Conservation (phyloP, 208 protist species). For the Trypanosoma avium region DNA sequence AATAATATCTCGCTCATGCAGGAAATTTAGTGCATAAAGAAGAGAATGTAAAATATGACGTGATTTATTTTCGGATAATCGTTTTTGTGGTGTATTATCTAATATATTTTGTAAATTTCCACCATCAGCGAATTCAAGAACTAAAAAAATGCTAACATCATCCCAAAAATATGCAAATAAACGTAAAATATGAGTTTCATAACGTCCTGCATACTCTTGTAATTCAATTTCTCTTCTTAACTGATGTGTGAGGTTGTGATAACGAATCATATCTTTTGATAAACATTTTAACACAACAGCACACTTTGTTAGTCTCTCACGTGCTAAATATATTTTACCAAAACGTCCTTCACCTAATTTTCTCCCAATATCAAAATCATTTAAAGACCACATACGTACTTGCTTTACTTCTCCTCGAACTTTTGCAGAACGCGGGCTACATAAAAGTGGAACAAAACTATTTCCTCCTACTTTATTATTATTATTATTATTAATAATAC, state of each 20-base stretch:
- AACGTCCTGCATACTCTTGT: conserved; percentile 83
- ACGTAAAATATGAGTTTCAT: conserved; percentile 94
- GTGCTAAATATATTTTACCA: conserved; percentile 47
- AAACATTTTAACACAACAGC: conserved; percentile 61
- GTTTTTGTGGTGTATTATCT: conserved; percentile 13
- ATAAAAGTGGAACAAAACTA: too few species aligned
- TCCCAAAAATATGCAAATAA: conserved; percentile 98
- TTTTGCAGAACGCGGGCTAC: too few species aligned
- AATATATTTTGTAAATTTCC: conserved; percentile 92
- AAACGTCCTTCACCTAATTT: conserved; percentile 41
- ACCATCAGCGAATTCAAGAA: conserved; percentile 95
- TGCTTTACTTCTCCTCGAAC: background rate
- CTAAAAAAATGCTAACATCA: conserved; percentile 91
- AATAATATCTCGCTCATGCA: conserved; percentile 64
- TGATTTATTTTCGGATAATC: conserved; percentile 34
- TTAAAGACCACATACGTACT: conserved; percentile 35
- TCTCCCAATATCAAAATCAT: conserved; percentile 53
- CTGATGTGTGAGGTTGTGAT: conserved; percentile 79
- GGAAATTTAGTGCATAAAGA: conserved; percentile 35
- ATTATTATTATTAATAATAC: too few species aligned
- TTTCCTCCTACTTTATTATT: too few species aligned
- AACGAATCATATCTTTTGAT: conserved; percentile 39
- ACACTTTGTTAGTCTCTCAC: conserved; percentile 42
- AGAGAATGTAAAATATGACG: conserved; percentile 36
- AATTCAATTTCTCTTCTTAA: conserved; percentile 96